Evolutionary conservation across 2,329 filamentous ascomycete species (phyloP).

Genomic region (Rasamsonia emersonii): DNA sequence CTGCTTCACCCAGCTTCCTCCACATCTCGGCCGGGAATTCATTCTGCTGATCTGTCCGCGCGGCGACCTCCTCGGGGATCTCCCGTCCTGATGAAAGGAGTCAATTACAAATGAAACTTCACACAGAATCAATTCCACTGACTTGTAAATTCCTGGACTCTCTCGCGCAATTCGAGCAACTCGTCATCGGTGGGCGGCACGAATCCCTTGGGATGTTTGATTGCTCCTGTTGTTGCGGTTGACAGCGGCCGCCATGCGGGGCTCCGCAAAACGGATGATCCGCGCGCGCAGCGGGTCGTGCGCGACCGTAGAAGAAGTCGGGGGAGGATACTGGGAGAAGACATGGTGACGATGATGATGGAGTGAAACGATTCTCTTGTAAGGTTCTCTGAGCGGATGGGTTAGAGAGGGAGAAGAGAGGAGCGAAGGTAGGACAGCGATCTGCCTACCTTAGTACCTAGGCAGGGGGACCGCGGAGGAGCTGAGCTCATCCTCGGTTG

Average conservation of each 20-base stretch:
- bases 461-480: slow-evolving; percentile 1
- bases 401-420: too few relatives aligned
- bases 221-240: slow-evolving; percentile 45
- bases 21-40: slow-evolving; percentile 87
- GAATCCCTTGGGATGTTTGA: slow-evolving; percentile 60
- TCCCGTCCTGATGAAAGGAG: slow-evolving; percentile 59
- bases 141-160: slow-evolving; percentile 78
- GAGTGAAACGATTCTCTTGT: too few relatives aligned
- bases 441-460: too few relatives aligned
- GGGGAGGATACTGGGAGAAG: too few relatives aligned
- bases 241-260: slow-evolving; percentile 21
- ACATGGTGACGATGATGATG: too few relatives aligned
- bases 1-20: slow-evolving; percentile 85
- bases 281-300: too few relatives aligned
- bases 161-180: slow-evolving; percentile 69
- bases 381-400: background rate
- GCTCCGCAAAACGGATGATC: too few relatives aligned
- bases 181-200: slow-evolving; percentile 61
- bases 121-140: slow-evolving; percentile 8
- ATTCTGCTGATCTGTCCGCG: slow-evolving; percentile 75
- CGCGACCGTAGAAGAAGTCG: too few relatives aligned
- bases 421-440: too few relatives aligned
- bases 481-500: slow-evolving; percentile 28
- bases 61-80: slow-evolving; percentile 73
- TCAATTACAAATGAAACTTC: background rate